Conservation (phyloP, 2,329 filamentous ascomycete species). For the Aciculosporium take region DNA sequence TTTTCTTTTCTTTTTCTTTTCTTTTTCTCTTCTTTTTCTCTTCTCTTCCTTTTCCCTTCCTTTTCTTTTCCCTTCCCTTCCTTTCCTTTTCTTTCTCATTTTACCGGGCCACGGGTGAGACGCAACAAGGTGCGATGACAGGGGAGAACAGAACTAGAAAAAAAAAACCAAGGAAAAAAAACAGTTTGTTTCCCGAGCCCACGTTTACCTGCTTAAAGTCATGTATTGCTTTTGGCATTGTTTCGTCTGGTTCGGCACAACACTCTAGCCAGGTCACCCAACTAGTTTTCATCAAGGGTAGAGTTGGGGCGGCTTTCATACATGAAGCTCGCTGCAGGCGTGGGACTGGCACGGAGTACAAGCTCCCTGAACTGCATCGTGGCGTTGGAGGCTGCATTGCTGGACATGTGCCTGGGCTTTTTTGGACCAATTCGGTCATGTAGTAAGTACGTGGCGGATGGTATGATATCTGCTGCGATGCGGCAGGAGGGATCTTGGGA, state of each 20-base stretch:
- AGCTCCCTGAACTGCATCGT: background rate
- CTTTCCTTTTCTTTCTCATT: no score
- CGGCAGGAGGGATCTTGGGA: background rate
- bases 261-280: background rate
- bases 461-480: background rate
- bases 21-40: background rate
- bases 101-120: background rate
- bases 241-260: background rate
- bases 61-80: background rate
- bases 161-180: conserved; percentile 1
- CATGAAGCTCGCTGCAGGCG: background rate
- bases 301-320: background rate
- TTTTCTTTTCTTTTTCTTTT: background rate
- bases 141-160: no score
- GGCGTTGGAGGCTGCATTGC: conserved; percentile 4
- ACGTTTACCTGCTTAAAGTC: background rate
- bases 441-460: background rate
- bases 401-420: background rate
- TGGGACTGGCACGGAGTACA: background rate
- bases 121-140: background rate
- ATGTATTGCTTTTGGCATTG: background rate
- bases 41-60: background rate
- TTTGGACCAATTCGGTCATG: background rate
- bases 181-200: background rate
- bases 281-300: background rate